Base-by-base conservation (phyloP, 176 grass and related monocot species). In the Cocos nucifera region DNA sequence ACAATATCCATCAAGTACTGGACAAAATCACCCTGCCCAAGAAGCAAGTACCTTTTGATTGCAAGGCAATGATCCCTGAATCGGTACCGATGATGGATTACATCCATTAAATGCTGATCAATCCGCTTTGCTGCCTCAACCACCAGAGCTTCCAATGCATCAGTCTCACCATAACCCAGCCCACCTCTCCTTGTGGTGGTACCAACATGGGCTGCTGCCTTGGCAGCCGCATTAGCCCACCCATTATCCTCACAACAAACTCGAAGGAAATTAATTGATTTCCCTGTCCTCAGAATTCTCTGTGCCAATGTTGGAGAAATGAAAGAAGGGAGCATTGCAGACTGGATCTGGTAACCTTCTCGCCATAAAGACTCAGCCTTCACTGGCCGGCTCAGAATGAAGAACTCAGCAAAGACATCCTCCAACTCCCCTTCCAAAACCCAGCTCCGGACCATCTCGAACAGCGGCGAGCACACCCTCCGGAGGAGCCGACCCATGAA, bases 21-120 rank as follows among this genome's bases (percentile, higher is more conserved):
- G 7, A 96, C 86, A 77, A 96, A 96, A 57, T 96, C 91, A 73
- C 91, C 91, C 81, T 96, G 91, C 19, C 91, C 91, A 6, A 96
- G 83, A 73, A 96, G 91, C 78, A 96, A 82, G 72, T 96, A 96
- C 23, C 83, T 67, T 75, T 96, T 96, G 63, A 96, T 96, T 10
- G 91, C 91, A 0, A 96, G 78, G 25, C 91, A 96, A 77, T 96
- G 91, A 4, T 96, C 91, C 62, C 84, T 90, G 63, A 96, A 96
- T 27, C 80, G 68, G 51, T 90, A 96, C 28, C 79, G 52, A 27
- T 85, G 82, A 56, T 90, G 80, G 50, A 96, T 96, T 32, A 96
- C 91, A 75, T 96, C 80, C 86, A 96, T 85, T 74, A 96, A 57
- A 82, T 89, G 86, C 2, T 48, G 56, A 67, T 96, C 83, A 50